phyloP scores from a whole-genome alignment of 768 basidiomycete species.

The Pleurotus citrinopileatus region DNA sequence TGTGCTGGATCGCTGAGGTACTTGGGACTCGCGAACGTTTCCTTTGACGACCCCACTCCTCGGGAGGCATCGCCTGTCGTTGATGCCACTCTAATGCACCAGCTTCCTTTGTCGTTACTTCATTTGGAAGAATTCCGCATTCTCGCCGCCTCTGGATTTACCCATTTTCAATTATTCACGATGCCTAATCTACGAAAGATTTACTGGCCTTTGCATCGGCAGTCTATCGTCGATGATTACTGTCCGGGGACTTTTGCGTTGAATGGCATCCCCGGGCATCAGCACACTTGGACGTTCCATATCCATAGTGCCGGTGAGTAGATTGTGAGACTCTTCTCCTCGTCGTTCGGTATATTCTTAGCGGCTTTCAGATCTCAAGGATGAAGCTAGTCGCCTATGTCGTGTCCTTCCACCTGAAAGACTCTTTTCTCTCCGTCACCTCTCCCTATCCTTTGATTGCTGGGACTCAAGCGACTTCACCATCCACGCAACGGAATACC shows the following conservation, averaged over 20 bases:
- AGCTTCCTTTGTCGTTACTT: neutral
- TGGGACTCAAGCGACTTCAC: neutral
- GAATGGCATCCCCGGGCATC: neutral
- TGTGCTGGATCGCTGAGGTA: neutral
- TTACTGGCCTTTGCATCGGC: neutral
- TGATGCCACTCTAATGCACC: neutral
- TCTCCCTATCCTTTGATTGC: neutral
- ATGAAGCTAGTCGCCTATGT: neutral
- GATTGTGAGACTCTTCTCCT: neutral
- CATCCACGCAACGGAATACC: neutral
- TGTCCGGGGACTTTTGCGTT: neutral
- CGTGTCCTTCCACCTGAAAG: neutral
- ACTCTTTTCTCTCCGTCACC: neutral
- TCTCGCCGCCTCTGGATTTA: neutral
- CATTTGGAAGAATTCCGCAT: neutral
- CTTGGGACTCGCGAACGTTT: too few species aligned
- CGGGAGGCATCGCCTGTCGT: too few species aligned
- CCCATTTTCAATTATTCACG: neutral
- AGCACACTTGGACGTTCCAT: neutral
- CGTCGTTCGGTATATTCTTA: neutral
- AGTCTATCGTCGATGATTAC: neutral
- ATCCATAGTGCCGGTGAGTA: neutral
- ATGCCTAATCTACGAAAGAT: neutral
- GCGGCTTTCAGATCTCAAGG: neutral
- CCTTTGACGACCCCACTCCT: neutral